Evolutionary conservation across 805 yeast species (phyloP), one percentile per base, ranked within the genome.

Genomic region (Alloascoidea hylecoeti): DNA sequence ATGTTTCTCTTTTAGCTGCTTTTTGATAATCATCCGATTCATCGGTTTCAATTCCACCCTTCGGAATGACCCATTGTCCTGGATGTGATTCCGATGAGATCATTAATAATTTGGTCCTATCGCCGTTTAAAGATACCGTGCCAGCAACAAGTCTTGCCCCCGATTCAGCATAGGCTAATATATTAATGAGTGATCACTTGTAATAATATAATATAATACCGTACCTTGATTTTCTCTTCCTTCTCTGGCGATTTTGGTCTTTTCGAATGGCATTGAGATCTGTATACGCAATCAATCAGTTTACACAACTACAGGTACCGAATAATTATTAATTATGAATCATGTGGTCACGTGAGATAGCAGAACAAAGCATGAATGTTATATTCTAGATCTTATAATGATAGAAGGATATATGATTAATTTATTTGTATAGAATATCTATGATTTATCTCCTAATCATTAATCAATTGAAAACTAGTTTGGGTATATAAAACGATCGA

Each of bases 91-190:
- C 65, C 1, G 96, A 83, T 40, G 81, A 70, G 16, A 92, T 71
- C 75, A 92, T 70, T 5, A 92, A 67, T 15, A 89, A 86, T 47
- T 75, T 68, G 18, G 65, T 66, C 40, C 66, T 70, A 17, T 66
- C 62, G 1, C 56, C 52, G 47, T 76, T 73, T 36, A 89, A 58
- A 17, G 89, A 78, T 6, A 92, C 70, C 46, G 95, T 82, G 0
- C 98, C 98, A 3, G 97, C 96, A 5, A 92, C 96, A 46, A 92
- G 56, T 30, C 98, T 64, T 1, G 95, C 85, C 2, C 94, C 94
- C 0, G 76, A 65, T 1, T 53, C 41, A 44, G 77, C 61, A 61
- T 80, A 72, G 42, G 76, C 60, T 49, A 14, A n/a, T 18, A 34
- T 34, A 19, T 17, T 15, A n/a, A 34, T 34, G 19, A n/a, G 17